Conservation (phyloP, 75 land plant genomes). For the Cunninghamia lanceolata region DNA sequence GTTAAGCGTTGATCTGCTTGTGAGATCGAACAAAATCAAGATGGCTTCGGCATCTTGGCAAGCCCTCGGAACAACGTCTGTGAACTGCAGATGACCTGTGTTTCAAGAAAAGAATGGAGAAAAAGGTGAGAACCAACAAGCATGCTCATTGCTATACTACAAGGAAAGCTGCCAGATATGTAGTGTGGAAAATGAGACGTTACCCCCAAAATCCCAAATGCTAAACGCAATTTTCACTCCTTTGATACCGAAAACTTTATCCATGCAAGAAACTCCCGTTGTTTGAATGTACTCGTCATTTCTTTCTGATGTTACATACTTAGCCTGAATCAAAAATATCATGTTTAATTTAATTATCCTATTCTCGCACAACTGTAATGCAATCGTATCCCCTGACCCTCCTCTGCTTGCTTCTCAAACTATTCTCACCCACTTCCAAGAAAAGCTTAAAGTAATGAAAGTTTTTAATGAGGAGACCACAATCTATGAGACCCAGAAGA, state of each 20-base stretch:
- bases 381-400: no score
- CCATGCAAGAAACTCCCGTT: conserved; percentile 47
- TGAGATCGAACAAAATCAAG: conserved; percentile 79
- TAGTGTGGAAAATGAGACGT: background rate
- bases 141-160: background rate
- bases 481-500: no score
- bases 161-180: background rate
- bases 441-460: no score
- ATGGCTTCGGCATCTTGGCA: conserved; percentile 88
- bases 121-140: background rate
- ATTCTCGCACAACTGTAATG: no score
- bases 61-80: conserved; percentile 62
- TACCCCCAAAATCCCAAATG: conserved; percentile 87
- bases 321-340: conserved; percentile 32
- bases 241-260: conserved; percentile 44
- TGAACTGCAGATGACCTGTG: conserved; percentile 39
- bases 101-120: background rate
- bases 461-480: no score
- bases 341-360: no score
- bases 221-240: conserved; percentile 59
- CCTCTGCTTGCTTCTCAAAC: no score
- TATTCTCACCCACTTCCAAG: no score
- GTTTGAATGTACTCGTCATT: conserved; percentile 20
- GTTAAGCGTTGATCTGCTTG: conserved; percentile 63
- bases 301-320: conserved; percentile 48